These are phyloP conservation scores for Candida glucosophila DNA, from an alignment of 1,139 yeast species.

Conservation along the genomic window DNA sequence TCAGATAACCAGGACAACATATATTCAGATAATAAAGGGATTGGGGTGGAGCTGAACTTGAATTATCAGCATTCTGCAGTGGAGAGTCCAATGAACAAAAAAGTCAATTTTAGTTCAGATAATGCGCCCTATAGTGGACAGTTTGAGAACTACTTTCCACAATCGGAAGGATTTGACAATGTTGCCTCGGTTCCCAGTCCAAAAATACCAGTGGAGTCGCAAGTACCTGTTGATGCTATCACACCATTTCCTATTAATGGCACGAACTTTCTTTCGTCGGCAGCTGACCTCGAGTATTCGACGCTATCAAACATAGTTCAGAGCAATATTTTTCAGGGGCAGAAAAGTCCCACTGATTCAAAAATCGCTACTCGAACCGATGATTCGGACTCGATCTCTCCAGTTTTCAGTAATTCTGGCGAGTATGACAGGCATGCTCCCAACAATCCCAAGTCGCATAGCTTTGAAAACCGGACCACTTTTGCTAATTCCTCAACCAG, in stretches of 20 bases:
- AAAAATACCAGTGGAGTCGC: not conserved
- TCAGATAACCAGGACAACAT: too few relatives aligned
- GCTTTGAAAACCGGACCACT: too few relatives aligned
- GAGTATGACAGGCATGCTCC: too few relatives aligned
- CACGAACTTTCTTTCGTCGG: slow-evolving; percentile 55
- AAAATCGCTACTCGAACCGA: slow-evolving; percentile 41
- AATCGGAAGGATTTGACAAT: not conserved
- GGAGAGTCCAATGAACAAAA: too few relatives aligned
- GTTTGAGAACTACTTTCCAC: slow-evolving; percentile 1
- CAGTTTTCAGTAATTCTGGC: not conserved
- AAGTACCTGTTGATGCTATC: slow-evolving; percentile 1
- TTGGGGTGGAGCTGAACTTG: slow-evolving; percentile 2
- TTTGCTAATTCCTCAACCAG: slow-evolving; percentile 6
- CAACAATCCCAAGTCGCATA: slow-evolving; percentile 6
- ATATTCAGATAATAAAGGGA: too few relatives aligned
- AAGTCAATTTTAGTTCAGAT: not conserved
- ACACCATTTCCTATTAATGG: slow-evolving; percentile 8
- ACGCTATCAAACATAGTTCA: slow-evolving; percentile 67
- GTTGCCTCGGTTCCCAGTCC: not conserved
- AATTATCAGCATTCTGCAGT: not conserved
- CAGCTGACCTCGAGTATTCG: slow-evolving; percentile 75
- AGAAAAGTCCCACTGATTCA: slow-evolving; percentile 18
- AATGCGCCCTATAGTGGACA: too few relatives aligned
- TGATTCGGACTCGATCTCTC: slow-evolving; percentile 14
- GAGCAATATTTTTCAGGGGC: slow-evolving; percentile 32